Percentiles rank a stretch among this genome's conserved stretches.
These are phyloP conservation scores for Mediolabrus comicus DNA, from an alignment of 108 stramenopile species.

Conservation along the genomic window DNA sequence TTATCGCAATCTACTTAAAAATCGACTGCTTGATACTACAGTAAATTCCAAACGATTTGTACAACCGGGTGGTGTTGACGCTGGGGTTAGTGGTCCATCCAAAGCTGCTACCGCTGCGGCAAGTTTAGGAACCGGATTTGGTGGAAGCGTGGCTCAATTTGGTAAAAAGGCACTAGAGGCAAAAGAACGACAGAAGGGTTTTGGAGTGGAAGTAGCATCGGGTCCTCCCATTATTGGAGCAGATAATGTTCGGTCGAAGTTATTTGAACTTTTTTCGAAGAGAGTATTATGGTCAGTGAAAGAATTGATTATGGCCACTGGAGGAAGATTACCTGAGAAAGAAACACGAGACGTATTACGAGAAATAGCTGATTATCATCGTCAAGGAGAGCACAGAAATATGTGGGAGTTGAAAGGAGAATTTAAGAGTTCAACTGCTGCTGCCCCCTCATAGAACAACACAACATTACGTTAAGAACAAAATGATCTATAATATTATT, in stretches of 20 bases:
- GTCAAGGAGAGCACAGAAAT: conserved; percentile 81
- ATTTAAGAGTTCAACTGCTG: conserved; percentile 33
- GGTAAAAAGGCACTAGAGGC: conserved; percentile 69
- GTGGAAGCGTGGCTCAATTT: conserved; percentile 71
- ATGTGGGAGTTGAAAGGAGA: conserved; percentile 60
- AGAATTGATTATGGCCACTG: conserved; percentile 57
- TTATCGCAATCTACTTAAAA: conserved; percentile 67
- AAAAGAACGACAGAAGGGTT: conserved; percentile 12
- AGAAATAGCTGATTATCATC: conserved; percentile 81
- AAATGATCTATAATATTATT: not conserved
- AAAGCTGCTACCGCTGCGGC: conserved; percentile 46
- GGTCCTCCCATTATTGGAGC: conserved; percentile 48
- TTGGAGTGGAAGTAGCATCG: conserved; percentile 1
- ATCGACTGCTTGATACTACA: conserved; percentile 62
- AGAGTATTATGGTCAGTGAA: conserved; percentile 76
- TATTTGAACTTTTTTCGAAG: conserved; percentile 80
- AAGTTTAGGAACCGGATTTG: conserved; percentile 60
- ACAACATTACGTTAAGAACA: not conserved
- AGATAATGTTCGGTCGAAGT: conserved; percentile 54
- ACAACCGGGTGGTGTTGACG: conserved; percentile 67
- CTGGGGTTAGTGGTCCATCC: conserved; percentile 44
- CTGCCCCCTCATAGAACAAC: not conserved
- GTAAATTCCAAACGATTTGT: conserved; percentile 80
- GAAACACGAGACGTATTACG: conserved; percentile 71
- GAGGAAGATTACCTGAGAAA: conserved; percentile 60